Base-by-base conservation (phyloP, 2,329 filamentous ascomycete genomes). In the Chrysosphaeria jannelii region DNA sequence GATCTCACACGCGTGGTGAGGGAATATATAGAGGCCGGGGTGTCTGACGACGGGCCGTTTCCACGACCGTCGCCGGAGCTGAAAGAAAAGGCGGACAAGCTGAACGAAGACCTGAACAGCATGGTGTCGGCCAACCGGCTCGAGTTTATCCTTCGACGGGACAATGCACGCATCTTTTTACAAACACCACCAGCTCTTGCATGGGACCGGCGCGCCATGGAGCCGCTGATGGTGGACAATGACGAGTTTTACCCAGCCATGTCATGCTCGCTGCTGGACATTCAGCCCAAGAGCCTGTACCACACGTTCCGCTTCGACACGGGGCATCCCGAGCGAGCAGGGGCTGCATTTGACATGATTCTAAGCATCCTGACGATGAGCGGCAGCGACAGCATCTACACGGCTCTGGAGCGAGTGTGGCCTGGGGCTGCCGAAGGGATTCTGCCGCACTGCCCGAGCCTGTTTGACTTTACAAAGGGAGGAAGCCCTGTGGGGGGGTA, bases 131-230 rank as follows among this genome's bases (percentile, higher is more conserved):
- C n/a, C n/a, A n/a, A n/a, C n/a, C n/a, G 25, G 8, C 21, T 32
- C 5, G 30, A 30, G 3, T 25, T 30, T 3, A 7, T 31, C 11
- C 37, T 43, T 14, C 34, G 43, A 22, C 44, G 48, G 14, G 63
- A 71, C 33, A 60, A 64, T 35, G 38, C 51, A 21, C 53, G 57
- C 30, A 31, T 54, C 10, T 48, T 53, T 34, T 38, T 44, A 23
- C 46, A 53, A 39, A 33, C 48, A 1, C 47, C 51, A 2, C 55
- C 61, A 0, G 34, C 52, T 1, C 40, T 81, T 4, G 34, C 50
- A 13, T 79, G 66, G 61, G 75, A 89, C 39, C 51, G 56, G 2
- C 62, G 78, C 10, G 44, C 48, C 2, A 63, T 60, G 34, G 74
- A 89, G 34, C 70, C 75, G 0, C 47, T 90, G 10, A 40, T 47